Percentiles rank a stretch among this genome's conserved stretches.
These are phyloP conservation scores for Wickerhamiella spandovensis DNA, from an alignment of 805 yeast genomes.

Conservation along the genomic window DNA sequence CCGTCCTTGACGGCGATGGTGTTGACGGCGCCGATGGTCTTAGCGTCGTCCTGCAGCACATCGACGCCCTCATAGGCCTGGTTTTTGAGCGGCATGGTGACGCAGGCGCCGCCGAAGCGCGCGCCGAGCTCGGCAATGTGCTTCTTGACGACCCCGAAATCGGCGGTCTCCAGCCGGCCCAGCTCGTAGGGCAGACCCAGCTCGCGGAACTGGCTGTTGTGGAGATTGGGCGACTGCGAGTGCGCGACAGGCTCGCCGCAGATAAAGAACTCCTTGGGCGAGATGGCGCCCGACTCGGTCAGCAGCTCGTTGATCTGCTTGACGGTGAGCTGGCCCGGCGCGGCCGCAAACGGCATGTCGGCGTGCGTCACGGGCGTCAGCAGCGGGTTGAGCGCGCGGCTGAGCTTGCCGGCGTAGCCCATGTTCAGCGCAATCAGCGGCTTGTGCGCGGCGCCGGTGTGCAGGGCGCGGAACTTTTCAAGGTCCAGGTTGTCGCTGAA, in stretches of 20 bases:
- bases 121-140: slow-evolving; percentile 33
- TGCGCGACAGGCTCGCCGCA: slow-evolving; percentile 75
- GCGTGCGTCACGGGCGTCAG: slow-evolving; percentile 79
- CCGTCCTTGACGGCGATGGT: slow-evolving; percentile 48
- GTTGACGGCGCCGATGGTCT: slow-evolving; percentile 84
- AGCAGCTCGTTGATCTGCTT: slow-evolving; percentile 47
- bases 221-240: slow-evolving; percentile 81
- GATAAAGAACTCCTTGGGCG: slow-evolving; percentile 48
- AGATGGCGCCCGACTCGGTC: slow-evolving; percentile 48
- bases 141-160: slow-evolving; percentile 42
- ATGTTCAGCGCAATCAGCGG: slow-evolving; percentile 79
- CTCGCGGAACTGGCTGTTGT: slow-evolving; percentile 62
- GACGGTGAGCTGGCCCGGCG: slow-evolving; percentile 67
- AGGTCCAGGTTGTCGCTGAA: slow-evolving; percentile 57
- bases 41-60: slow-evolving; percentile 63
- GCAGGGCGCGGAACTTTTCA: slow-evolving; percentile 52
- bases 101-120: slow-evolving; percentile 85
- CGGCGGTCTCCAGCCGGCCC: slow-evolving; percentile 50
- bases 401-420: slow-evolving; percentile 63
- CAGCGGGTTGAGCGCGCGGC: slow-evolving; percentile 59
- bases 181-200: slow-evolving; percentile 70
- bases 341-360: slow-evolving; percentile 53
- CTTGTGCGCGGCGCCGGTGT: slow-evolving; percentile 25
- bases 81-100: slow-evolving; percentile 85
- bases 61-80: slow-evolving; percentile 58